These are phyloP conservation scores for Xylaria polymorpha DNA, from an alignment of 2,329 filamentous ascomycete genomes.

Conservation along the genomic window DNA sequence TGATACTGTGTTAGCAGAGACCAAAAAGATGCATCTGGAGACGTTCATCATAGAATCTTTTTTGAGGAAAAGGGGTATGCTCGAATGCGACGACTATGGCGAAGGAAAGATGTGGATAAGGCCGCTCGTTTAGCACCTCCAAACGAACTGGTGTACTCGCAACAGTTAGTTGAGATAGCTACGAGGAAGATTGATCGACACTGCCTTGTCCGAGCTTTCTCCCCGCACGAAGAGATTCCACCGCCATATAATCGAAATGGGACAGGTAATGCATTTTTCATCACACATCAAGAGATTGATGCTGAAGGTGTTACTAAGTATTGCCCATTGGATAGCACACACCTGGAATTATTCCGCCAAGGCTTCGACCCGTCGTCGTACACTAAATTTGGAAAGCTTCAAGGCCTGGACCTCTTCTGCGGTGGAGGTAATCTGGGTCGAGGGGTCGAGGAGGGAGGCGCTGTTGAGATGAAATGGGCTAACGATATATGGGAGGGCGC, in stretches of 20 bases:
- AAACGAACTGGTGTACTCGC: conserved; percentile 62
- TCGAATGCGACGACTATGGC: conserved; percentile 63
- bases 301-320: conserved; percentile 39
- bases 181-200: conserved; percentile 59
- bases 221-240: conserved; percentile 58
- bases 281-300: conserved; percentile 59
- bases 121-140: conserved; percentile 49
- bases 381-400: conserved; percentile 55
- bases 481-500: conserved; percentile 74
- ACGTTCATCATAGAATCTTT: conserved; percentile 67
- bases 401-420: conserved; percentile 78
- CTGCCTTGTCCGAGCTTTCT: conserved; percentile 71
- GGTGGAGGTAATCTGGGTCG: conserved; percentile 82
- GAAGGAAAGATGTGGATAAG: conserved; percentile 58
- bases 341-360: conserved; percentile 59
- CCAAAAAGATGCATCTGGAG: conserved; percentile 58
- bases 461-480: conserved; percentile 71
- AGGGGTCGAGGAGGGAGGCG: conserved; percentile 78
- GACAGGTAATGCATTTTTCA: conserved; percentile 73
- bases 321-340: conserved; percentile 51
- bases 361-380: conserved; percentile 62
- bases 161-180: conserved; percentile 50
- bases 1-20: conserved; percentile 68
- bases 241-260: conserved; percentile 74
- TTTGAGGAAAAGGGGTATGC: conserved; percentile 50